These are phyloP conservation scores for Camelina laxa DNA, from an alignment of 345 rosid genomes.

Conservation along the genomic window DNA sequence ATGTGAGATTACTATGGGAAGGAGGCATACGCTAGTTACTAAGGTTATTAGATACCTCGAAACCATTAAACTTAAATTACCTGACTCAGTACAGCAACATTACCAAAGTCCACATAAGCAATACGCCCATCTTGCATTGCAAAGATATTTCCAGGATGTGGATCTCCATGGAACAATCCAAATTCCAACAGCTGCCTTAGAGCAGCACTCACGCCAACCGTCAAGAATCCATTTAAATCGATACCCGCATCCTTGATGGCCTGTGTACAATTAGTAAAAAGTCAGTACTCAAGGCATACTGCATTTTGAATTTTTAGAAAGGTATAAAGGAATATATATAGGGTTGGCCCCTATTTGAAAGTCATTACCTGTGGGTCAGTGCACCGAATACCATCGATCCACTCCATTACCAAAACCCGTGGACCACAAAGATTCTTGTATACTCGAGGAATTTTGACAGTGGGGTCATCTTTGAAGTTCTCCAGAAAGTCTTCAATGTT, in stretches of 20 bases:
- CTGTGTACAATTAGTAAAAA: conserved; percentile 50
- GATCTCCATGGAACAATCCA: conserved; percentile 97
- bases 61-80: conserved; percentile 47
- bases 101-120: conserved; percentile 98
- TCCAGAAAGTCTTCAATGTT: conserved; percentile 93
- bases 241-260: conserved; percentile 91
- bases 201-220: conserved; percentile 99
- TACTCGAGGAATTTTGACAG: conserved; percentile 92
- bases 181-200: conserved; percentile 88
- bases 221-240: conserved; percentile 84
- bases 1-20: neutral
- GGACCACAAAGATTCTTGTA: conserved; percentile 86
- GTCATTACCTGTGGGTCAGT: conserved; percentile 85
- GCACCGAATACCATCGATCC: conserved; percentile 99
- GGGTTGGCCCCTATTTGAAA: conserved; percentile 23
- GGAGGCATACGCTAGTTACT: neutral
- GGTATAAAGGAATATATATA: conserved; percentile 25
- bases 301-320: conserved; percentile 22
- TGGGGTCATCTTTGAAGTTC: conserved; percentile 92
- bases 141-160: conserved; percentile 98
- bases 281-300: conserved; percentile 23
- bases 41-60: conserved; percentile 9
- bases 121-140: conserved; percentile 98
- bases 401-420: conserved; percentile 96
- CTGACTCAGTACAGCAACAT: conserved; percentile 98